Conservation (phyloP, 2,329 filamentous ascomycete genomes). For the Claviceps pazoutovae region DNA sequence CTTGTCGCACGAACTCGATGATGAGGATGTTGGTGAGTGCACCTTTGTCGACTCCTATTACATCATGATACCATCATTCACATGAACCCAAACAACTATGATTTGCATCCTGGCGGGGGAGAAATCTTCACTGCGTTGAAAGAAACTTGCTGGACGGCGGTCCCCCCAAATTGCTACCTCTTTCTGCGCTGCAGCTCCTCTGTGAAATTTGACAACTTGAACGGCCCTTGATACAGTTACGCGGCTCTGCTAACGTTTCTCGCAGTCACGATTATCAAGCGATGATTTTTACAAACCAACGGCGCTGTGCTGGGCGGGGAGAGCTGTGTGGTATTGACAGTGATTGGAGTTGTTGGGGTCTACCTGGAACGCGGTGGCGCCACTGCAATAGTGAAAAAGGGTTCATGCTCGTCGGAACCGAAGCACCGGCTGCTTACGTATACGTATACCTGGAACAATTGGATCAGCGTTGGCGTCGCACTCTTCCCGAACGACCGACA, state of each 20-base stretch:
- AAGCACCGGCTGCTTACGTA: neutral
- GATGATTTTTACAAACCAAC: constrained; percentile 27
- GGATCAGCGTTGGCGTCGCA: neutral
- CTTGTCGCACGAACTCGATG: constrained; percentile 75
- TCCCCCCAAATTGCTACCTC: neutral
- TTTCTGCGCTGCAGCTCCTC: neutral
- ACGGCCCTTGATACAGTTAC: neutral
- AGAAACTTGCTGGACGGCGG: too few relatives aligned
- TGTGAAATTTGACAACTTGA: neutral
- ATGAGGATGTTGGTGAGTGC: constrained; percentile 86
- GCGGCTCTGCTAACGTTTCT: constrained; percentile 6
- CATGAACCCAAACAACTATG: neutral
- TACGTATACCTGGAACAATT: neutral
- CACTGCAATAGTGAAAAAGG: neutral
- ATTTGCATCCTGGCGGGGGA: too few relatives aligned
- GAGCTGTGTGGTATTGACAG: neutral
- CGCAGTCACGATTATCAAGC: constrained; percentile 48
- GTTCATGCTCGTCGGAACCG: neutral
- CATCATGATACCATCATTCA: too few relatives aligned
- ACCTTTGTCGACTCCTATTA: neutral
- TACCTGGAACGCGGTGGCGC: neutral
- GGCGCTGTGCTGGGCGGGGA: neutral
- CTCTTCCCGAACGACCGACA: too few relatives aligned
- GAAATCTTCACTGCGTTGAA: too few relatives aligned
- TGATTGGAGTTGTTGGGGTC: constrained; percentile 3